Evolutionary conservation across 2,329 filamentous ascomycete genomes (phyloP), one percentile per base, ranked within the genome.

Genomic region (Aspergillus caelatus): DNA sequence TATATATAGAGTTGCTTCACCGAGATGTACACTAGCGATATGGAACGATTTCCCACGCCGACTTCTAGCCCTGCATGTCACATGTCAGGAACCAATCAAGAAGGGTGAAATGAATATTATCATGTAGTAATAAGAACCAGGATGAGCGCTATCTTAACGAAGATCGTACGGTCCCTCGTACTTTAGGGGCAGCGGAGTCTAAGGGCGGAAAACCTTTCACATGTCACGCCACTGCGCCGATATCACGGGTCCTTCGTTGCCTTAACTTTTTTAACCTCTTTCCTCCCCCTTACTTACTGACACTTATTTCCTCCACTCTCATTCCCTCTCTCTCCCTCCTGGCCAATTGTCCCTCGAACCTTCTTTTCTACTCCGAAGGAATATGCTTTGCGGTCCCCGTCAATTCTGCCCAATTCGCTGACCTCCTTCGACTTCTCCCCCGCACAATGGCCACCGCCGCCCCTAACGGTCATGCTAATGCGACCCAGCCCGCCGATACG

Each of bases 201-300:
- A 4, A 28, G 58, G 65, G 63, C 60, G 59, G 65, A 64, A 65
- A 60, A 64, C 43, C 63, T 67, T 72, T 74, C 73, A 74, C 72
- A 75, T 74, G 73, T 74, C 73, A 75, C 67, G 73, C 71, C 73
- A 74, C 71, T 62, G 32, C 58, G 7, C 45, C 21, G 2, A 48
- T 26, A 48, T 26, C 21, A 14, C 21, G 45, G 45, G 23, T n/a
- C 10, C 21, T 48, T 26, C 45, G 12, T 56, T 30, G 48, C 32
- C 34, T 61, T 63, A 59, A 23, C 58, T 55, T 54, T 58, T 63
- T 26, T n/a, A 34, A 50, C 45, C 32, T 41, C 41, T 46, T 53
- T 43, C 45, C 50, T 57, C 32, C 55, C 46, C 62, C 59, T 39
- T 41, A 46, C 57, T 32, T 53, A 10, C 16, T 30, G n/a, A 30